Evolutionary conservation across 768 basidiomycete species (phyloP), one percentile per base, ranked within the genome.

Genomic region (Gelatoporia subvermispora): DNA sequence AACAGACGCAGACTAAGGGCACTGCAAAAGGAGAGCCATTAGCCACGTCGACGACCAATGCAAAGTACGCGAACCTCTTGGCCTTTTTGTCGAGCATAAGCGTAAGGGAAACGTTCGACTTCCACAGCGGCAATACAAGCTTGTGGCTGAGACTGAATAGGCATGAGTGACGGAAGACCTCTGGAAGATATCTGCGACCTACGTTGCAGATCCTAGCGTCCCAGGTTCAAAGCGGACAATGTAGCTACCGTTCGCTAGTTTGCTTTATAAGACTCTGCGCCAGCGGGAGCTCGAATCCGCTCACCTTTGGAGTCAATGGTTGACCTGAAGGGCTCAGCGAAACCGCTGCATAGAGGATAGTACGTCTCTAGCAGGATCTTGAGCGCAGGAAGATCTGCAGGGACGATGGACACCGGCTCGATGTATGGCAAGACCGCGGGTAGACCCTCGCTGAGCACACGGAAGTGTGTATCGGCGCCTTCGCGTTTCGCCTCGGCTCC

Each of bases 51-150:
- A n/a, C n/a, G 17, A 9, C 23, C 25, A 2, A 3, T 35, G 35
- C 43, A 41, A 36, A 17, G 11, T 10, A 41, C 3, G 38, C 34
- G 21, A 34, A 51, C 94, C 87, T 91, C 69, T 98, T 98, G 21
- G 93, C 90, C 61, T 88, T 88, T 67, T 98, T 99, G 68, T 98
- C 93, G 46, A 96, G 82, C 92, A 98, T 93, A 49, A 98, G 73
- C 0, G 86, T 82, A 45, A 95, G 63, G 0, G 93, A 95, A 11
- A 83, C 81, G 50, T 85, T 85, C 2, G 92, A 93, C 68, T 90
- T 93, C 96, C 95, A 98, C 44, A 98, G 77, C 0, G 96, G 95
- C n/a, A 97, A 69, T n/a, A 86, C 66, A 21, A 98, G 73, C 44
- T 92, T 84, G 55, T 89, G 82, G n/a, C 77, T 71, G 31, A 92